phyloP scores from a whole-genome alignment of 345 rosid genomes.

The Citrus medica region DNA sequence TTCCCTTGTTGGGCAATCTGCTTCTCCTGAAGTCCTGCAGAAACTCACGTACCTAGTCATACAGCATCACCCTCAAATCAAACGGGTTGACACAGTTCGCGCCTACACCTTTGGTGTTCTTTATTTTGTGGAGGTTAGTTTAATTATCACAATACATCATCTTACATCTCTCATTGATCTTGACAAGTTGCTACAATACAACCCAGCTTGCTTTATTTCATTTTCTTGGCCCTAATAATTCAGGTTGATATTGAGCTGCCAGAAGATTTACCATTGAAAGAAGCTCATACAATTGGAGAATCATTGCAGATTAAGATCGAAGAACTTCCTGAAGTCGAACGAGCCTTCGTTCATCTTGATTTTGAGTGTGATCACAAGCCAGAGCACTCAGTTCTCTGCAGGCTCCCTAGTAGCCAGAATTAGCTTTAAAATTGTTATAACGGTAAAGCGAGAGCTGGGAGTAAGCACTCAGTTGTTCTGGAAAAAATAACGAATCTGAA shows the following conservation, averaged over 20 bases:
- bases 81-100: slow-evolving; percentile 28
- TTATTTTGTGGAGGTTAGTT: slow-evolving; percentile 25
- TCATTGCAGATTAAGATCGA: slow-evolving; percentile 34
- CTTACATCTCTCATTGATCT: neutral
- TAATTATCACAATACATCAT: neutral
- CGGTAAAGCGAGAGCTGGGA: neutral
- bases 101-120: slow-evolving; percentile 31
- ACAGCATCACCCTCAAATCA: slow-evolving; percentile 23
- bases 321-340: slow-evolving; percentile 35
- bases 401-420: neutral
- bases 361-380: slow-evolving; percentile 43
- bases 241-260: slow-evolving; percentile 24
- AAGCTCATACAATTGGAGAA: slow-evolving; percentile 37
- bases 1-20: slow-evolving; percentile 27
- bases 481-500: neutral
- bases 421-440: neutral
- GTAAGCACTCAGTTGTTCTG: neutral
- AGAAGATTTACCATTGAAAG: slow-evolving; percentile 27
- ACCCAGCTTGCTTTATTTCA: neutral
- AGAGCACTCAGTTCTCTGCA: slow-evolving; percentile 10
- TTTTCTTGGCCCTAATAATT: neutral
- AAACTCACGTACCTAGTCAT: slow-evolving; percentile 27
- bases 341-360: slow-evolving; percentile 47
- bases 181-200: neutral
- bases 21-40: slow-evolving; percentile 29